phyloP scores from a whole-genome alignment of 139 green algal species.

The Coelastrella sp. region DNA sequence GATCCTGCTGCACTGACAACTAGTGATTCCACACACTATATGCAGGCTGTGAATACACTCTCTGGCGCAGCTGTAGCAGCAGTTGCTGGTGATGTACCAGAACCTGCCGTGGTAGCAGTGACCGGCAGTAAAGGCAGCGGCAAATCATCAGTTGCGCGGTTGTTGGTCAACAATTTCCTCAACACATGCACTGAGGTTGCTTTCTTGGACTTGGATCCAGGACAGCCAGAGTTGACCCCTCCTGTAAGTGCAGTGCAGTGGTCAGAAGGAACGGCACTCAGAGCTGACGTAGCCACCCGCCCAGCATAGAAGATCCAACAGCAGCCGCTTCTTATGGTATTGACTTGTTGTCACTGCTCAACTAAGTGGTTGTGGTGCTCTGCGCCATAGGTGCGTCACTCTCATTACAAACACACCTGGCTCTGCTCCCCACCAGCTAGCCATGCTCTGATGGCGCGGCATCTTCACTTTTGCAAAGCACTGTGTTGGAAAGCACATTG shows the following conservation, averaged over 20 bases:
- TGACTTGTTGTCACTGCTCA: too few species aligned
- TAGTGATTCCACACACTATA: background rate
- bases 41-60: background rate
- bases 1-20: background rate
- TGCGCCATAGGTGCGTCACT: too few species aligned
- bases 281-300: background rate
- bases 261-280: background rate
- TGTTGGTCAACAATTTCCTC: constrained; percentile 75
- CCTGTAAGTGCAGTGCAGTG: constrained; percentile 53
- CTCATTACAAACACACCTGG: too few species aligned
- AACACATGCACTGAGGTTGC: constrained; percentile 56
- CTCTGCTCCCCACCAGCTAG: too few species aligned
- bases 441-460: too few species aligned
- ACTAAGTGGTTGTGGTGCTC: too few species aligned
- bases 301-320: background rate
- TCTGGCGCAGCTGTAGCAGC: constrained; percentile 17
- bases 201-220: constrained; percentile 88
- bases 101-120: constrained; percentile 66
- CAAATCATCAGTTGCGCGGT: constrained; percentile 85
- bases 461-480: too few species aligned
- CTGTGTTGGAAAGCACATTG: too few species aligned
- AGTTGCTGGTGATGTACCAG: constrained; percentile 9
- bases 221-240: constrained; percentile 90
- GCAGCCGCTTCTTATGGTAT: background rate
- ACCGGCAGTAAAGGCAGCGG: constrained; percentile 81